A percentile compares a stretch with the other conserved stretches of the same genome.
Evolutionary conservation across 108 stramenopile genomes (phyloP).

Genomic region (Parmales sp.): DNA sequence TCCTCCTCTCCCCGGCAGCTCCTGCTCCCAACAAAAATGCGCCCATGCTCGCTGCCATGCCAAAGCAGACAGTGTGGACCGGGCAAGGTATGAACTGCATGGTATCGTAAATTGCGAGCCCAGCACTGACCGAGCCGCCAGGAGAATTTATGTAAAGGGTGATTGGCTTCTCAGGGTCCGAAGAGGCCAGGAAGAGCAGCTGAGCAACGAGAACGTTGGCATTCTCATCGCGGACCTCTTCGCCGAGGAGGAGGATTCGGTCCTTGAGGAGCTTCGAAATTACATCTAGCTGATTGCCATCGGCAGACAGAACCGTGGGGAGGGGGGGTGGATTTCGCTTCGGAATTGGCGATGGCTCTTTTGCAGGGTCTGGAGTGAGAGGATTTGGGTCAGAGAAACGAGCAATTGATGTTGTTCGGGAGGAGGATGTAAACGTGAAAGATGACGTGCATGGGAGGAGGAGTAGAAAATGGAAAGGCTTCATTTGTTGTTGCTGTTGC

Average conservation of each 20-base stretch:
- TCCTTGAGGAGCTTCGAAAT: slow-evolving; percentile 67
- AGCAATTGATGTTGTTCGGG: no score
- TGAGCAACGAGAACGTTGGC: slow-evolving; percentile 77
- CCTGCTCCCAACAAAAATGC: slow-evolving; percentile 72
- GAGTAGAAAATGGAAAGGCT: not conserved
- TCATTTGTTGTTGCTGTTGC: not conserved
- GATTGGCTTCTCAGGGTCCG: slow-evolving; percentile 71
- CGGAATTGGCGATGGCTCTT: not conserved
- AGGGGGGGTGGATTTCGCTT: slow-evolving; percentile 40
- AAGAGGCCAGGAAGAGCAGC: slow-evolving; percentile 68
- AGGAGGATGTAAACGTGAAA: no score
- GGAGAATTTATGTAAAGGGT: slow-evolving; percentile 83
- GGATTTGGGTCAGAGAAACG: no score
- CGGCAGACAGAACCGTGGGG: slow-evolving; percentile 60
- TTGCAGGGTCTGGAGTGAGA: no score
- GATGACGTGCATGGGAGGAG: no score
- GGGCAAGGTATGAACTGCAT: slow-evolving; percentile 78
- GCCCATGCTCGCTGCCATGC: slow-evolving; percentile 78
- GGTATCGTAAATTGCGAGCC: slow-evolving; percentile 66
- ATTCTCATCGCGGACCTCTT: slow-evolving; percentile 74
- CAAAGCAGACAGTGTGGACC: slow-evolving; percentile 72
- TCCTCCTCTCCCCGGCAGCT: slow-evolving; percentile 19
- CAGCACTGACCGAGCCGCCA: slow-evolving; percentile 57
- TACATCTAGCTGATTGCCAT: slow-evolving; percentile 62
- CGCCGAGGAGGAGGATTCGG: slow-evolving; percentile 74